Evolutionary conservation across 495 filamentous ascomycete species (phyloP).

Genomic region (Aspergillus nanangensis): DNA sequence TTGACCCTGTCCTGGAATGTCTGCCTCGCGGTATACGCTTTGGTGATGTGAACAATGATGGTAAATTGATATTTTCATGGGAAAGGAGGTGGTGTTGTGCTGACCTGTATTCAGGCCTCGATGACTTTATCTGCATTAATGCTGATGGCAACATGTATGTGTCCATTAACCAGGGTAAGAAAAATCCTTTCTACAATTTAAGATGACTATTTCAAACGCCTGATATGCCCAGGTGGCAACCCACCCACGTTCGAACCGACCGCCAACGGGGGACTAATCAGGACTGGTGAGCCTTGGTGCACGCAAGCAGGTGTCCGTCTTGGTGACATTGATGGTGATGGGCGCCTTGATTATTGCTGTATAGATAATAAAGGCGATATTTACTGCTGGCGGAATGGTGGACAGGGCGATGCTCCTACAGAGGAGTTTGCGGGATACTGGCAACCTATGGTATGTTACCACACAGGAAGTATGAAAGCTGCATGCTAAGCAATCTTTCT

Average conservation of each 20-base stretch:
- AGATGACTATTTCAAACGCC: too few relatives aligned
- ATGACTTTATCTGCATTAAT: constrained; percentile 16
- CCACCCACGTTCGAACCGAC: constrained; percentile 4
- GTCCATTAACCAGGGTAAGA: constrained; percentile 1
- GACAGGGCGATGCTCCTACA: too few relatives aligned
- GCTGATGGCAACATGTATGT: constrained; percentile 2
- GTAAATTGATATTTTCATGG: constrained; percentile 6
- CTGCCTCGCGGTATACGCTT: constrained; percentile 9
- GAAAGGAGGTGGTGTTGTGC: not conserved
- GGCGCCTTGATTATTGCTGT: constrained; percentile 9
- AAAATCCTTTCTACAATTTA: too few relatives aligned
- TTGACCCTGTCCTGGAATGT: too few relatives aligned
- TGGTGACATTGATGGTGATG: constrained; percentile 7
- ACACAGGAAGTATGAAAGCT: constrained; percentile 12
- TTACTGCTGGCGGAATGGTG: constrained; percentile 18
- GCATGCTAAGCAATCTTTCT: too few relatives aligned
- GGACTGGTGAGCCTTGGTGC: not conserved
- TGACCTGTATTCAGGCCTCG: constrained; percentile 8
- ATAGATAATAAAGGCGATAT: constrained; percentile 14
- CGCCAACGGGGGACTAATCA: not conserved
- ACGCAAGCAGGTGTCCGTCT: constrained; percentile 1
- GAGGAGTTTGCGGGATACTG: too few relatives aligned
- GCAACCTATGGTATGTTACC: not conserved
- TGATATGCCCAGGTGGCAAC: too few relatives aligned
- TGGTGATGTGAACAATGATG: constrained; percentile 26